Percentiles rank a stretch among this genome's conserved stretches.
Evolutionary conservation across 75 land plant genomes (phyloP).

Genomic region (Gnetum montanum): DNA sequence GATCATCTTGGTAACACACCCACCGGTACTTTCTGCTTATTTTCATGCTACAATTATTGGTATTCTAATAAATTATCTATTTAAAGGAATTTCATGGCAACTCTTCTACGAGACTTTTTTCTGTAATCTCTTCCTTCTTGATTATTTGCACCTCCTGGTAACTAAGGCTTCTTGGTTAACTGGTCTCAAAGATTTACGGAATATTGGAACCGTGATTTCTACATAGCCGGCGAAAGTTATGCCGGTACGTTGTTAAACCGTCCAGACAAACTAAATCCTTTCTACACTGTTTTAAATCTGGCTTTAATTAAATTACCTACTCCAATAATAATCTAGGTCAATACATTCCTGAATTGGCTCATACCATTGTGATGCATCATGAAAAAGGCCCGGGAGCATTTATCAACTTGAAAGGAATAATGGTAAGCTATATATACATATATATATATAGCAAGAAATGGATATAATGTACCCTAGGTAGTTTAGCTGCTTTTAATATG

Average conservation of each 20-base stretch:
- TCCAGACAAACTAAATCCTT: background rate
- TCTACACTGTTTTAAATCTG: background rate
- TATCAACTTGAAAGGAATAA: conserved; percentile 81
- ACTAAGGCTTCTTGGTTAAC: conserved; percentile 40
- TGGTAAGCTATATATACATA: too few relatives aligned
- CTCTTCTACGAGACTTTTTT: background rate
- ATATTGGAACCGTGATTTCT: conserved; percentile 46
- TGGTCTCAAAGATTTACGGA: conserved; percentile 69
- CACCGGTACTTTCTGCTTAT: conserved; percentile 14
- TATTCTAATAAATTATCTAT: too few relatives aligned
- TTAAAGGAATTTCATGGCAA: background rate
- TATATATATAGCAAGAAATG: too few relatives aligned
- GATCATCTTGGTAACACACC: background rate
- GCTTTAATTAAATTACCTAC: background rate
- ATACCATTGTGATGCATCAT: conserved; percentile 26
- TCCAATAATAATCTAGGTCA: conserved; percentile 28
- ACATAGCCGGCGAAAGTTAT: conserved; percentile 76
- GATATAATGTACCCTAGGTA: too few relatives aligned
- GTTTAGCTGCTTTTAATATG: too few relatives aligned
- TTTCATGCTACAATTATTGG: too few relatives aligned
- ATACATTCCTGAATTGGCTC: conserved; percentile 73
- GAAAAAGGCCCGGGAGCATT: conserved; percentile 24
- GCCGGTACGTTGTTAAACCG: conserved; percentile 28
- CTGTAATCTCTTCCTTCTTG: background rate
- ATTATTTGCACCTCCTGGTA: conserved; percentile 47